Conservation (phyloP, 352 stramenopile genomes). For the Globisporangium polare region DNA sequence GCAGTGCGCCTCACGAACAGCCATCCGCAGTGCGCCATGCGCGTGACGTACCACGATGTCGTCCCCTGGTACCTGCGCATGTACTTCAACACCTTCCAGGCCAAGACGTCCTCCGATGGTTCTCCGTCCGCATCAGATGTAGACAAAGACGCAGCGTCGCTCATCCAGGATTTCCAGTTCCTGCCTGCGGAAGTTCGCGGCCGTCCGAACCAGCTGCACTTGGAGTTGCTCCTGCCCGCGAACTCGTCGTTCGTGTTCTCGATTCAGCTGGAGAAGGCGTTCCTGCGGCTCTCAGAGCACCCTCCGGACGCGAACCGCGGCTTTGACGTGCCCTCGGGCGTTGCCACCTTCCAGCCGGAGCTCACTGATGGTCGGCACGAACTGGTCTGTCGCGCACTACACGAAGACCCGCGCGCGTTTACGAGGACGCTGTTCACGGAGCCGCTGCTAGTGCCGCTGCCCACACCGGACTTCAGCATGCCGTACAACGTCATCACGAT, state of each 20-base stretch:
- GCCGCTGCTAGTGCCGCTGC: constrained; percentile 74
- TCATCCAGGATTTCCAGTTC: constrained; percentile 39
- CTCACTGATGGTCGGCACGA: neutral
- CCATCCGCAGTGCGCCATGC: constrained; percentile 43
- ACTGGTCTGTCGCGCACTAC: constrained; percentile 13
- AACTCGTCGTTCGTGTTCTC: constrained; percentile 58
- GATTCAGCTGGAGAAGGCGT: constrained; percentile 78
- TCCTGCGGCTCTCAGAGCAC: constrained; percentile 78
- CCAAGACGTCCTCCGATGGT: constrained; percentile 10
- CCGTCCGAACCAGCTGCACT: constrained; percentile 50
- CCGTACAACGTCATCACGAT: constrained; percentile 91
- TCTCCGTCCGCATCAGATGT: neutral
- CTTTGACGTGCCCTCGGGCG: constrained; percentile 72
- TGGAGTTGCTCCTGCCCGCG: constrained; percentile 49
- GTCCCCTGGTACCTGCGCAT: constrained; percentile 79
- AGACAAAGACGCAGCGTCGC: constrained; percentile 13
- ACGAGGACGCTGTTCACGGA: constrained; percentile 66
- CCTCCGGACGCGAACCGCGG: constrained; percentile 83
- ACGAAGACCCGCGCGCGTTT: constrained; percentile 6
- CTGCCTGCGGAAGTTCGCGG: constrained; percentile 52
- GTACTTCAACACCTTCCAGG: constrained; percentile 71
- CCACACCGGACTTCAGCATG: constrained; percentile 89
- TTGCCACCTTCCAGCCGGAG: constrained; percentile 37
- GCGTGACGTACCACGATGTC: constrained; percentile 67
- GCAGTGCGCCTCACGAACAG: constrained; percentile 62